Evolutionary conservation across 2,329 filamentous ascomycete species (phyloP).

Genomic region (Curvularia sp.): DNA sequence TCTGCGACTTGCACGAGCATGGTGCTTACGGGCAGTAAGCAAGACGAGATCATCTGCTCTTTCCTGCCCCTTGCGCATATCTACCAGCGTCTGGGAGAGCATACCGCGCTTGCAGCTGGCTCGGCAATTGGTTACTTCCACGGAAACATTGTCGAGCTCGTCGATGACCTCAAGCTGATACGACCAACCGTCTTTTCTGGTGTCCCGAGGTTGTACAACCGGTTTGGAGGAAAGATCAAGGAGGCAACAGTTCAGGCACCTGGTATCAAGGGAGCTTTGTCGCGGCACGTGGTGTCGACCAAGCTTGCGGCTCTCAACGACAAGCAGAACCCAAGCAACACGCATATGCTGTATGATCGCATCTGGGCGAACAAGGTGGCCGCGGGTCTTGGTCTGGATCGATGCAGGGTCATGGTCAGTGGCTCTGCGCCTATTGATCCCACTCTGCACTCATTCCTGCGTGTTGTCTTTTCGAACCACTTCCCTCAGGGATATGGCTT

Average conservation of each 20-base stretch:
- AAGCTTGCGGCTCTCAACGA: conserved; percentile 82
- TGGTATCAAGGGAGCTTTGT: conserved; percentile 81
- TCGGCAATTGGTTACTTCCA: conserved; percentile 89
- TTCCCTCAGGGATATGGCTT: conserved; percentile 91
- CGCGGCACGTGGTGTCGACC: conserved; percentile 76
- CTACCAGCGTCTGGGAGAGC: conserved; percentile 84
- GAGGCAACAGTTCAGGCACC: conserved; percentile 77
- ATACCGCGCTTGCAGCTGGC: conserved; percentile 74
- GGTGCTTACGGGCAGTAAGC: conserved; percentile 58
- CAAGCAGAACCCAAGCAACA: conserved; percentile 76
- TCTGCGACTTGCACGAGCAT: conserved; percentile 71
- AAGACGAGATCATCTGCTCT: conserved; percentile 74
- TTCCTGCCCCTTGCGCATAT: conserved; percentile 96
- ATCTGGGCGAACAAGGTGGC: conserved; percentile 91
- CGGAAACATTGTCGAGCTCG: conserved; percentile 82
- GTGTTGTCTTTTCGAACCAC: conserved; percentile 78
- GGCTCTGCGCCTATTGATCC: conserved; percentile 93
- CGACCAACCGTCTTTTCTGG: conserved; percentile 84
- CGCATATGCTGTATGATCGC: conserved; percentile 78
- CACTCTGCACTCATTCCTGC: conserved; percentile 84
- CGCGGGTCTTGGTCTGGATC: conserved; percentile 81
- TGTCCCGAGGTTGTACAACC: conserved; percentile 90
- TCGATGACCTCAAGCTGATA: conserved; percentile 90
- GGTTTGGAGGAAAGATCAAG: conserved; percentile 84
- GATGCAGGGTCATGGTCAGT: conserved; percentile 75